phyloP scores from a whole-genome alignment of 768 basidiomycete species.

The Cystofilobasidium ferigula region DNA sequence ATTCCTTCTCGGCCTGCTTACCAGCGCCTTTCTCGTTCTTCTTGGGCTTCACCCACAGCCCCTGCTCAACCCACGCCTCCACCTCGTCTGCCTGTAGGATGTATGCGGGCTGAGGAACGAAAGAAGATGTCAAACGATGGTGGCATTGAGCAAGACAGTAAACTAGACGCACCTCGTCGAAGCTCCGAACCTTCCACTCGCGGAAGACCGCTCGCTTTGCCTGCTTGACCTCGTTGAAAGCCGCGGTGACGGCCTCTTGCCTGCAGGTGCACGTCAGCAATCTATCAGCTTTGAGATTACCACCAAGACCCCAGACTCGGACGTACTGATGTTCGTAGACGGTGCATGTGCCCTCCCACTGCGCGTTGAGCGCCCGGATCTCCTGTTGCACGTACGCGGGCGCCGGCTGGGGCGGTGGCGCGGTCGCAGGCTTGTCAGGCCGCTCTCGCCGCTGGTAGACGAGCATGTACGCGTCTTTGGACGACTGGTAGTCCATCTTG shows the following conservation, averaged over 20 bases:
- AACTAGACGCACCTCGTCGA: conserved; percentile 12
- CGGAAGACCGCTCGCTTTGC: conserved; percentile 41
- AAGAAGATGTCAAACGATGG: background rate
- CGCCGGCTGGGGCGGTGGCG: background rate
- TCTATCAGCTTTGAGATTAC: no score
- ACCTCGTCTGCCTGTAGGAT: background rate
- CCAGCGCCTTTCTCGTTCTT: background rate
- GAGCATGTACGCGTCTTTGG: conserved; percentile 90
- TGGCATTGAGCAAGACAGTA: background rate
- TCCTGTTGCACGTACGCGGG: conserved; percentile 10
- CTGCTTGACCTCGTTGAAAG: conserved; percentile 47
- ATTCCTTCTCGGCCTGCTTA: background rate
- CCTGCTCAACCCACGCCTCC: background rate
- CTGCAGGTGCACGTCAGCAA: no score
- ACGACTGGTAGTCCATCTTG: conserved; percentile 33
- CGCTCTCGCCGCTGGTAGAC: conserved; percentile 56
- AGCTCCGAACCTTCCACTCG: background rate
- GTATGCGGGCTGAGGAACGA: background rate
- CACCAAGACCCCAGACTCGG: no score
- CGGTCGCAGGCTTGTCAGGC: background rate
- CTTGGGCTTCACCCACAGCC: background rate
- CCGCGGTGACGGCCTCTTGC: conserved; percentile 28
- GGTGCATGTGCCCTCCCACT: conserved; percentile 37
- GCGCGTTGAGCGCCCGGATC: conserved; percentile 45
- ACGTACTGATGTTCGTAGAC: background rate